These are phyloP conservation scores for Artemisia argyi DNA, from an alignment of 129 eudicot species.

Conservation along the genomic window DNA sequence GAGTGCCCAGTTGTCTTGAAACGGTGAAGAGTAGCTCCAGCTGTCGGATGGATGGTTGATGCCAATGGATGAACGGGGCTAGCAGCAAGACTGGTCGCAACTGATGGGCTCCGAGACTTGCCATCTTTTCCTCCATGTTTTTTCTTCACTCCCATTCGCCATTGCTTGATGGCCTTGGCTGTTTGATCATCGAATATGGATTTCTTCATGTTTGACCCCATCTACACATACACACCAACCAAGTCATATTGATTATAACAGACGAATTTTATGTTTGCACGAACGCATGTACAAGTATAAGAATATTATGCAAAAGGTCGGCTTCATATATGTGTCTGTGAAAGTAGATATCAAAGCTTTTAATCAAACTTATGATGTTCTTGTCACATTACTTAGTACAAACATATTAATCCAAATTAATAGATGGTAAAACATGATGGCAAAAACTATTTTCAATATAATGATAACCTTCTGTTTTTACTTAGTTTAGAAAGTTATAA, in stretches of 20 bases:
- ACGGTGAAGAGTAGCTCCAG: conserved; percentile 54
- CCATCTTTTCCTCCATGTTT: conserved; percentile 50
- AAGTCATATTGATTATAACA: not conserved
- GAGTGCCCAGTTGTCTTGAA: conserved; percentile 87
- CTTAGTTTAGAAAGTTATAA: too few species aligned
- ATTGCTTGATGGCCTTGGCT: conserved; percentile 52
- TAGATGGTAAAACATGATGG: too few species aligned
- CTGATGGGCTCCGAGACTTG: conserved; percentile 42
- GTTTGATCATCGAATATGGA: conserved; percentile 89
- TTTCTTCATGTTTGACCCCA: conserved; percentile 81
- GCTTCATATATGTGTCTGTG: too few species aligned
- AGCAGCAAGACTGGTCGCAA: conserved; percentile 33
- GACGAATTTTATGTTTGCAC: too few species aligned
- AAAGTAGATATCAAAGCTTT: too few species aligned
- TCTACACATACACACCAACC: conserved; percentile 40
- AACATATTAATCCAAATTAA: too few species aligned
- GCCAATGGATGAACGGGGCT: conserved; percentile 54
- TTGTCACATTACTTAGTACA: too few species aligned
- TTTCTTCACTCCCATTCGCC: conserved; percentile 66
- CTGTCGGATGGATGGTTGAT: conserved; percentile 33
- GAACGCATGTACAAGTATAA: too few species aligned
- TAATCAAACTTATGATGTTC: too few species aligned
- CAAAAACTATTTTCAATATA: too few species aligned
- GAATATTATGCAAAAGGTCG: too few species aligned
- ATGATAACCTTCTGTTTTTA: too few species aligned